These are phyloP conservation scores for Nitzschia inconspicua DNA, from an alignment of 108 stramenopile genomes.

Conservation along the genomic window DNA sequence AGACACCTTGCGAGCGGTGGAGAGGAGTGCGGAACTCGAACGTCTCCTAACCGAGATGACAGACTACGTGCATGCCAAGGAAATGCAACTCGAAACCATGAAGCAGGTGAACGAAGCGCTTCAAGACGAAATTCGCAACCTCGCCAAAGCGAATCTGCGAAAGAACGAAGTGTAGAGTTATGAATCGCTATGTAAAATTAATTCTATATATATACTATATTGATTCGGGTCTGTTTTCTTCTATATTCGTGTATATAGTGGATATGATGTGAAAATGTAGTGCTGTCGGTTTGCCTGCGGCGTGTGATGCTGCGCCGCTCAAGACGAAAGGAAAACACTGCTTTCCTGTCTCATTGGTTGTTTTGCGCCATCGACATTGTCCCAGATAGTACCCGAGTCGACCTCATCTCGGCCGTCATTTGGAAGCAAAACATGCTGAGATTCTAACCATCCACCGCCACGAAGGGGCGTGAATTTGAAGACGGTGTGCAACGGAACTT, in stretches of 20 bases:
- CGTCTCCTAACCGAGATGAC: conserved; percentile 66
- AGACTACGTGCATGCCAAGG: conserved; percentile 75
- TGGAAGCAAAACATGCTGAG: too few species aligned
- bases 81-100: conserved; percentile 78
- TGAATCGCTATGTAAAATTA: background rate
- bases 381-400: too few species aligned
- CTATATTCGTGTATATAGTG: too few species aligned
- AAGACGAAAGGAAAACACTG: too few species aligned
- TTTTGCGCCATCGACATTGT: too few species aligned
- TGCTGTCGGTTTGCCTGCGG: too few species aligned
- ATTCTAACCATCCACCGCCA: conserved; percentile 54
- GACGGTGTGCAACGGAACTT: conserved; percentile 51
- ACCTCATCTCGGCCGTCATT: too few species aligned
- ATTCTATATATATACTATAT: too few species aligned
- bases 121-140: conserved; percentile 39
- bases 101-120: conserved; percentile 71
- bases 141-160: conserved; percentile 38
- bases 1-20: conserved; percentile 29
- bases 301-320: too few species aligned
- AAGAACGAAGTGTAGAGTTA: conserved; percentile 39
- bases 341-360: too few species aligned
- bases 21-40: conserved; percentile 70
- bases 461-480: conserved; percentile 54
- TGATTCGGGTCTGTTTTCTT: too few species aligned
- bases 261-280: too few species aligned